These are phyloP conservation scores for Zoysia pacifica DNA, from an alignment of 176 grass and related monocot species.

Conservation along the genomic window DNA sequence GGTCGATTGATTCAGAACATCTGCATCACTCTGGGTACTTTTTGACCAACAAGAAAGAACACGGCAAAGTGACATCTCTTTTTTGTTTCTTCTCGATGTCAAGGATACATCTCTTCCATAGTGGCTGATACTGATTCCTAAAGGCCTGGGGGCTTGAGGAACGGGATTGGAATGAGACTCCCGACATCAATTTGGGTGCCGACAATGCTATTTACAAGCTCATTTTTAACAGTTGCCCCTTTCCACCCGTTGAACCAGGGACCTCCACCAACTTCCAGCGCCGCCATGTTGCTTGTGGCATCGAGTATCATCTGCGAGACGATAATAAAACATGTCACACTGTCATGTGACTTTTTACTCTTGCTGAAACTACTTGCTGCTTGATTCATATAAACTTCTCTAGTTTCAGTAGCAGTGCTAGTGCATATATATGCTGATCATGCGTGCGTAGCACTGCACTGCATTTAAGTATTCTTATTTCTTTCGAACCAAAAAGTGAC, in stretches of 20 bases:
- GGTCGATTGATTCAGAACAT: background rate
- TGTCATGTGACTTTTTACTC: background rate
- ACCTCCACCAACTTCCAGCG: constrained; percentile 82
- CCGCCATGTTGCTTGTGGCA: constrained; percentile 80
- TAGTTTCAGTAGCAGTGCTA: background rate
- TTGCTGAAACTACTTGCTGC: background rate
- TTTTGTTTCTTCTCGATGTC: background rate
- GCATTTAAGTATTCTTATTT: background rate
- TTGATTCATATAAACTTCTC: background rate
- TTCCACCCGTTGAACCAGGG: constrained; percentile 91
- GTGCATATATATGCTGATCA: background rate
- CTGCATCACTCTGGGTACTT: too few relatives aligned
- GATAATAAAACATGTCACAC: background rate
- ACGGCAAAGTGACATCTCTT: background rate
- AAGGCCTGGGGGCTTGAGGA: constrained; percentile 77
- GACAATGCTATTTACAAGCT: constrained; percentile 55
- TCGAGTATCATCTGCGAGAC: constrained; percentile 73
- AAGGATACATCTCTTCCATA: background rate
- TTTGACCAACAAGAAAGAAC: background rate
- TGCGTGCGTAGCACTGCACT: background rate
- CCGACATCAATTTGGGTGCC: constrained; percentile 60
- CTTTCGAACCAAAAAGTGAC: background rate
- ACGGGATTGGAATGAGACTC: constrained; percentile 60
- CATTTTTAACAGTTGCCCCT: constrained; percentile 51
- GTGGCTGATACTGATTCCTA: constrained; percentile 27